Percentiles rank a stretch among this genome's conserved stretches.
These are phyloP conservation scores for Silene latifolia DNA, from an alignment of 148 eudicot species.

Conservation along the genomic window DNA sequence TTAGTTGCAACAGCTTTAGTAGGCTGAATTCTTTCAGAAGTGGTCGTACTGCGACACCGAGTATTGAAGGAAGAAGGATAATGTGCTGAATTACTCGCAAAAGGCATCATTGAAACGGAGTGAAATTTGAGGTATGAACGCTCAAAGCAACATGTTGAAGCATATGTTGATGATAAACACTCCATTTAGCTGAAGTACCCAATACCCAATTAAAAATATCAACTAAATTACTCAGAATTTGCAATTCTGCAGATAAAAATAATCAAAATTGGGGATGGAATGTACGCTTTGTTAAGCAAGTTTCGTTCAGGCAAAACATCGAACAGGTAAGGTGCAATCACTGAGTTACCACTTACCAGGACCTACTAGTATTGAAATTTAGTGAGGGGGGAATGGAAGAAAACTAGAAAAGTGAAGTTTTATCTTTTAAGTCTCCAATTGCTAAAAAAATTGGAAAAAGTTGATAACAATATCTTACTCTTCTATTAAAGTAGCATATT, in stretches of 20 bases:
- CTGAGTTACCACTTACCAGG: too few relatives aligned
- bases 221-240: background rate
- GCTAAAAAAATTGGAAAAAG: too few relatives aligned
- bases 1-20: slow-evolving; percentile 7
- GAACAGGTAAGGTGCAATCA: slow-evolving; percentile 15
- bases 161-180: slow-evolving; percentile 18
- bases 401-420: too few relatives aligned
- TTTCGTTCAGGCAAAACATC: slow-evolving; percentile 21
- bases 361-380: too few relatives aligned
- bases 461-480: too few relatives aligned
- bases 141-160: slow-evolving; percentile 13
- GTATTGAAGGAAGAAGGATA: background rate
- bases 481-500: too few relatives aligned
- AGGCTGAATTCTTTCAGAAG: background rate
- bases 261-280: background rate
- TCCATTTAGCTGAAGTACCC: slow-evolving; percentile 18
- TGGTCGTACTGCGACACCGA: slow-evolving; percentile 10
- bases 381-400: too few relatives aligned
- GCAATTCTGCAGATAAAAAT: background rate
- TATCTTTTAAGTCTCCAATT: too few relatives aligned
- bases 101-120: slow-evolving; percentile 16
- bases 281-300: background rate
- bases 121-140: slow-evolving; percentile 7
- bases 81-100: background rate
- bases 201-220: background rate